phyloP scores from a whole-genome alignment of 2,329 filamentous ascomycete genomes.

The Botrytis cinerea region DNA sequence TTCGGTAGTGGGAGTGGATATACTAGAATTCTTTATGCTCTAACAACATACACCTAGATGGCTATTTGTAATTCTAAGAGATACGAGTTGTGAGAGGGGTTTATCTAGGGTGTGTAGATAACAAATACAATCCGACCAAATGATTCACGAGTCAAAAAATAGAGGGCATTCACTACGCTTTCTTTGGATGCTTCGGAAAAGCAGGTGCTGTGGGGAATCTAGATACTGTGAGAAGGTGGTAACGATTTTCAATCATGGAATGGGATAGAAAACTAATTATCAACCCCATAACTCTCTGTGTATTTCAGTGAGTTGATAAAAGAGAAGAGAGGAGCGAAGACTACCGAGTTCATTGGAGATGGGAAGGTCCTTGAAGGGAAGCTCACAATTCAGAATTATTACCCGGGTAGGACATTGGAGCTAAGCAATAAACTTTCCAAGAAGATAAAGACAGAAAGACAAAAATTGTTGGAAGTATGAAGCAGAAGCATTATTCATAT shows the following conservation, averaged over 20 bases:
- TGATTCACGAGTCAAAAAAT: neutral
- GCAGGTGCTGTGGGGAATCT: neutral
- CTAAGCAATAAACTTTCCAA: neutral
- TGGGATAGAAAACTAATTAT: accelerated
- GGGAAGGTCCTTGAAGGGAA: neutral
- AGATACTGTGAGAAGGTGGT: neutral
- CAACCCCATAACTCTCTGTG: neutral
- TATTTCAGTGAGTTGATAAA: neutral
- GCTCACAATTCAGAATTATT: neutral
- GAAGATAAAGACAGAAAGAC: neutral
- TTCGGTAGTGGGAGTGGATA: neutral
- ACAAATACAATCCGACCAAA: accelerated
- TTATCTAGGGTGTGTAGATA: neutral
- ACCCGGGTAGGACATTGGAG: neutral
- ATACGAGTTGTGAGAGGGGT: neutral
- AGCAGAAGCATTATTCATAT: no score
- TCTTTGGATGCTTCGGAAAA: accelerated
- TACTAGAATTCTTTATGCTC: neutral
- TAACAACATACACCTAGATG: neutral
- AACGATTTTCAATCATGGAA: neutral
- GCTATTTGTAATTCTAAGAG: neutral
- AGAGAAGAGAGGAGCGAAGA: neutral
- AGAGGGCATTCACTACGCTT: neutral
- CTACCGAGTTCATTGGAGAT: neutral
- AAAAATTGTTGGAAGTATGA: neutral